Percentiles rank a stretch among this genome's conserved stretches.
phyloP scores from a whole-genome alignment of 345 rosid genomes.

The Viola odorata region DNA sequence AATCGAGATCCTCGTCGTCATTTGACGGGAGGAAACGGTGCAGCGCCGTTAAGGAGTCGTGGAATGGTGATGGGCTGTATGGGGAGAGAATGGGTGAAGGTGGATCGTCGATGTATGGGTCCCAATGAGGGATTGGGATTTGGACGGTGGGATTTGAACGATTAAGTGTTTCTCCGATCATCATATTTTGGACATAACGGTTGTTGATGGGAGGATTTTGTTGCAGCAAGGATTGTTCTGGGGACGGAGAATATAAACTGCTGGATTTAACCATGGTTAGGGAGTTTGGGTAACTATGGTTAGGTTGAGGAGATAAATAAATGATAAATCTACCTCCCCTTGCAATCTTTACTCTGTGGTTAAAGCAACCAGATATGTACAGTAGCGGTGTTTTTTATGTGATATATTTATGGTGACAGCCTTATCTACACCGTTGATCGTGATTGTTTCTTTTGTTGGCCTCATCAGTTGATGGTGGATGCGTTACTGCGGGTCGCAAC shows the following conservation, averaged over 20 bases:
- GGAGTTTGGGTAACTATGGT: constrained; percentile 27
- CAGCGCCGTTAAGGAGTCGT: constrained; percentile 49
- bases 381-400: background rate
- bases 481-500: background rate
- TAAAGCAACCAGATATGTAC: background rate
- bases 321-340: constrained; percentile 21
- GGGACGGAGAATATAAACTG: constrained; percentile 30
- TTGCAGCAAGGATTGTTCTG: background rate
- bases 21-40: constrained; percentile 68
- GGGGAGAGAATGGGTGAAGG: constrained; percentile 27
- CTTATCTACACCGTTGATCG: constrained; percentile 21
- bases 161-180: constrained; percentile 40
- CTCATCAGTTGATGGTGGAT: constrained; percentile 4
- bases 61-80: constrained; percentile 24
- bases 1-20: constrained; percentile 29
- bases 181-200: constrained; percentile 33
- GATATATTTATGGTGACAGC: constrained; percentile 11
- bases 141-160: constrained; percentile 46
- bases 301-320: constrained; percentile 5
- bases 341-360: constrained; percentile 11
- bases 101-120: constrained; percentile 35
- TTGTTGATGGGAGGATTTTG: background rate
- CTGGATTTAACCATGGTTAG: constrained; percentile 32
- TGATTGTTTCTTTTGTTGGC: background rate
- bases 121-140: constrained; percentile 57